Base-by-base conservation (phyloP, 2,329 filamentous ascomycete species). In the Aspergillus ochraceoroseus region DNA sequence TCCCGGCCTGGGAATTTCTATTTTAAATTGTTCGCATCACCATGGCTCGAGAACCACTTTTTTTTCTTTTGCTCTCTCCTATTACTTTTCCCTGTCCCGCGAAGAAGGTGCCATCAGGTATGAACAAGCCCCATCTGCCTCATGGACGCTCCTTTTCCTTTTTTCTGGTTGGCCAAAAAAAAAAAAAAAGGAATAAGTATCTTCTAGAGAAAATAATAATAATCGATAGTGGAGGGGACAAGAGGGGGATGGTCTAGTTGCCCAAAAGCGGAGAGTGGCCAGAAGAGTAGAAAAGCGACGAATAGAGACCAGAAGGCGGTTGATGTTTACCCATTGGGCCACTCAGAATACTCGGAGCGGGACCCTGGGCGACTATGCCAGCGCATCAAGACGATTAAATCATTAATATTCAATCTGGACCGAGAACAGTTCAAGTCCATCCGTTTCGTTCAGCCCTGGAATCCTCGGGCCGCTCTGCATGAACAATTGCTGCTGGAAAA, bases 261-360 rank as follows among this genome's bases (percentile, higher is more conserved):
- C 50, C 56, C 55, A 56, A 58, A 56, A 58, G 54, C 55, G 57
- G 56, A 58, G 54, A 49, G 45, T 33, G 49, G 47, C 31, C 52
- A 52, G 47, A 48, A 31, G 36, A 44, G 33, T 15, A 30, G 34
- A 47, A 37, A 38, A 51, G 48, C 38, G 38, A 49, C 52, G 49
- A 54, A 53, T 55, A 52, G 55, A 55, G 41, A 38, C 31, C 40
- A 43, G 42, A 38, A n/a, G 40, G 36, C 19, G 22, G 31, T 39
- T 44, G 41, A 44, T 41, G 35, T 44, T 29, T 44, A 42, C 44
- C 37, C 38, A 36, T 45, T 32, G 42, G 35, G 38, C 51, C 48
- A 46, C 40, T 49, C 39, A 48, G 15, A 47, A 27, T 27, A 34
- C 27, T 44, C 28, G 43, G 46, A 48, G 52, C 56, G 55, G 56